These are phyloP conservation scores for Lineolata rhizophorae DNA, from an alignment of 495 filamentous ascomycete species.

Conservation along the genomic window DNA sequence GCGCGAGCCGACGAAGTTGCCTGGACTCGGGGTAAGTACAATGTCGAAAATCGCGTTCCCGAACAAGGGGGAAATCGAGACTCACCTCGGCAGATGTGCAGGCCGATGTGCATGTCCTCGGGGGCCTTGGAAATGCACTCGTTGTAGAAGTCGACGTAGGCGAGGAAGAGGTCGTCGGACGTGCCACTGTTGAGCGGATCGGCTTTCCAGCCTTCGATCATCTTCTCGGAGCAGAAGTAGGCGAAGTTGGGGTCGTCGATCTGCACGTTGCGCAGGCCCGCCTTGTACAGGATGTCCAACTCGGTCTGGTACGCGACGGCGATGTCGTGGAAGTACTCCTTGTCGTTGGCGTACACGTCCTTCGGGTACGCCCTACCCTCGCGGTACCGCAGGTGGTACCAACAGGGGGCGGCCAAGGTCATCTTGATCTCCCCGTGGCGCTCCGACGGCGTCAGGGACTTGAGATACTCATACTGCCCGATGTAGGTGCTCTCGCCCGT, in stretches of 20 bases:
- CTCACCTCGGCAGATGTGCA: constrained; percentile 36
- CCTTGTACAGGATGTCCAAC: constrained; percentile 35
- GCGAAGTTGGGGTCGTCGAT: constrained; percentile 45
- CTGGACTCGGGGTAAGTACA: too few species aligned
- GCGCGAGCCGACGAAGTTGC: constrained; percentile 31
- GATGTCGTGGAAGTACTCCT: constrained; percentile 38
- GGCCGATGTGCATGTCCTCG: constrained; percentile 38
- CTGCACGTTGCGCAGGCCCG: constrained; percentile 41
- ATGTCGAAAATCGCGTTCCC: constrained; percentile 10
- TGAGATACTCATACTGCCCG: constrained; percentile 35
- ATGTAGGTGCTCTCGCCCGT: constrained; percentile 24
- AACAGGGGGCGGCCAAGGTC: constrained; percentile 41
- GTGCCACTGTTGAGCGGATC: constrained; percentile 31
- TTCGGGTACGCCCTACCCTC: constrained; percentile 32
- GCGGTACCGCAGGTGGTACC: constrained; percentile 43
- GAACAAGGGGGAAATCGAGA: background rate
- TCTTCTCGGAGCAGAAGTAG: constrained; percentile 40
- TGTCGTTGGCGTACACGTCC: constrained; percentile 32
- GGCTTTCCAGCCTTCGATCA: constrained; percentile 36
- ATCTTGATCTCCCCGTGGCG: constrained; percentile 34
- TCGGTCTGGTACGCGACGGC: constrained; percentile 37
- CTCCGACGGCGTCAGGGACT: constrained; percentile 25
- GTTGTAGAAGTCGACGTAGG: constrained; percentile 43
- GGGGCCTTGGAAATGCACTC: constrained; percentile 31
- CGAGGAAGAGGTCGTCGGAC: constrained; percentile 29